Percentiles rank a stretch among this genome's conserved stretches.
Conservation (phyloP, 192 early-diverging fungal species). For the Funneliformis mosseae region DNA sequence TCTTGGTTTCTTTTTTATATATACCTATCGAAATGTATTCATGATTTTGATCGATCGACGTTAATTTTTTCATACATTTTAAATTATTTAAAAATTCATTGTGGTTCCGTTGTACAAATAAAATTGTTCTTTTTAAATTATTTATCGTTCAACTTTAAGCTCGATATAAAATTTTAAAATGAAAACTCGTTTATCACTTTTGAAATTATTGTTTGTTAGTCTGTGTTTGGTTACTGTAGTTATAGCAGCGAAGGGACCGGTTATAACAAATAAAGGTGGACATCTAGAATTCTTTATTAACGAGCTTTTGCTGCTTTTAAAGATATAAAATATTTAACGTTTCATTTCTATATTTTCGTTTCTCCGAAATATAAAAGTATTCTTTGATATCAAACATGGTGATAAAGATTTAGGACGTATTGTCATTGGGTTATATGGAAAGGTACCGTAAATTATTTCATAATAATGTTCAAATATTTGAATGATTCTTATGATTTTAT, state of each 20-base stretch:
- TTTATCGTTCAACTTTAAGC: no score
- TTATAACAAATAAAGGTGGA: constrained; percentile 65
- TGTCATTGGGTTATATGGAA: constrained; percentile 73
- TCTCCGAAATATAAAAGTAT: constrained; percentile 53
- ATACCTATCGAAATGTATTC: no score
- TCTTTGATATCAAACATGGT: constrained; percentile 85
- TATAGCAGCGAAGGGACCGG: constrained; percentile 62
- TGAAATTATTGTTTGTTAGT: neutral
- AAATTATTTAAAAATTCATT: no score
- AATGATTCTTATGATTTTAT: constrained; percentile 39
- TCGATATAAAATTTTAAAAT: neutral
- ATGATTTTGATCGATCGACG: no score
- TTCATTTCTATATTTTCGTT: neutral
- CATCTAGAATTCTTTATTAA: neutral
- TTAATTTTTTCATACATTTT: no score
- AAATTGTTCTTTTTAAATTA: no score
- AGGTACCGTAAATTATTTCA: constrained; percentile 45
- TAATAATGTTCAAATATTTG: constrained; percentile 47
- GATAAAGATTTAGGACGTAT: constrained; percentile 68
- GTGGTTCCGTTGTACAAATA: no score
- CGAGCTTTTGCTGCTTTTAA: neutral
- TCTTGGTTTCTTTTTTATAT: no score
- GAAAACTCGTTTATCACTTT: neutral
- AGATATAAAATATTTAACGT: neutral
- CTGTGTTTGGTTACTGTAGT: neutral